Evolutionary conservation across 768 basidiomycete genomes (phyloP), one percentile per base, ranked within the genome.

Genomic region (Boletus pseudo-olivaceus): DNA sequence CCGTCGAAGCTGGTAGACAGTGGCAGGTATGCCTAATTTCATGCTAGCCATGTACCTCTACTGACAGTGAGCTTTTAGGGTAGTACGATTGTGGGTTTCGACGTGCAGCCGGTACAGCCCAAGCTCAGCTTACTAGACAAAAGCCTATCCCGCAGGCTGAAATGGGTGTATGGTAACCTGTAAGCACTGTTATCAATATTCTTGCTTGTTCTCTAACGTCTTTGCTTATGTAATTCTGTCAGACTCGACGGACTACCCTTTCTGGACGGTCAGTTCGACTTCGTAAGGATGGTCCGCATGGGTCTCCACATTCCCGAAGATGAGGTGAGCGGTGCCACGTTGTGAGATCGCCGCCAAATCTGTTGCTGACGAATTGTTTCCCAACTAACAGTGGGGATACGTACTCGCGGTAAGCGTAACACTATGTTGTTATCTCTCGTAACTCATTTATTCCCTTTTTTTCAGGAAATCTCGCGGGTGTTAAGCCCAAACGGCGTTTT

Each of bases 261-360:
- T 59, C 72, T 73, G 4, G 62, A 77, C 0, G 69, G 75, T 32
- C 69, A 77, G 53, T 90, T 90, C 59, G 82, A 88, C 66, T 82
- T 83, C 53, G 82, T 89, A 9, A 77, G 85, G 46, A 79, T 88
- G 61, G 78, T 76, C 33, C 76, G 79, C 37, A 78, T 88, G 49
- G 86, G 84, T 4, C 76, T 88, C 6, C 84, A 80, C 20, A 79
- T 89, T 34, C 87, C 88, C 11, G 87, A 89, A 68, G 82, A 87
- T 62, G 83, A 87, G 78, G 85, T 79, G 50, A 51, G 75, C 47
- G 14, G n/a, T 49, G 6, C 29, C 49, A 30, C 32, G 34, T 44
- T 44, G 30, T 45, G 51, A 45, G 11, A 20, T 29, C 41, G 35
- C 32, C 35, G 37, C 39, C 42, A 23, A 27, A 30, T 57, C 19